Percentiles rank a stretch among this genome's conserved stretches.
Evolutionary conservation across 2,329 filamentous ascomycete species (phyloP).

Genomic region (Trichoderma gracile): DNA sequence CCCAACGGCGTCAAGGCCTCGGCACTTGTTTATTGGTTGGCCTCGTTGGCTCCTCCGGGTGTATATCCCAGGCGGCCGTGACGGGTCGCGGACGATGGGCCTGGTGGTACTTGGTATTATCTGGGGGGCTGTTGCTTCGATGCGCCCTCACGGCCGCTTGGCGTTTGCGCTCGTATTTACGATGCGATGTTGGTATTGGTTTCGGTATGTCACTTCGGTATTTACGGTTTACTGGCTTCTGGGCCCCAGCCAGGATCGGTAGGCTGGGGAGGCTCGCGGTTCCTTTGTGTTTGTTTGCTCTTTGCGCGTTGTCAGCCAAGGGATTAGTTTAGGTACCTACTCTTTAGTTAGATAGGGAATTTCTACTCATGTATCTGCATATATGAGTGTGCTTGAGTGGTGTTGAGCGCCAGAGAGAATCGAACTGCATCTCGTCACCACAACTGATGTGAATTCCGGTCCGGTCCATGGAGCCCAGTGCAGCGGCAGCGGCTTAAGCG

Average conservation of each 20-base stretch:
- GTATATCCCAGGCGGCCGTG: constrained; percentile 8
- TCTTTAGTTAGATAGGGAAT: constrained; percentile 18
- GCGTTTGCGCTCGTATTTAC: constrained; percentile 14
- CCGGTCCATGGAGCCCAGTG: neutral
- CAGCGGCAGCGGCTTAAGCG: neutral
- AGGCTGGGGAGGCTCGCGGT: neutral
- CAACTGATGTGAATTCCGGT: neutral
- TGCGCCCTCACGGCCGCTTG: neutral
- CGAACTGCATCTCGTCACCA: neutral
- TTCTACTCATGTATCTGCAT: constrained; percentile 15
- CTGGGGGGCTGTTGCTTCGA: neutral
- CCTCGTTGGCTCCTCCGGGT: constrained; percentile 1
- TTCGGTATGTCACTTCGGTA: constrained; percentile 2
- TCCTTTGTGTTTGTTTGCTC: neutral
- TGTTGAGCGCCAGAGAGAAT: no score
- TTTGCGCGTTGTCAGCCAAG: constrained; percentile 6
- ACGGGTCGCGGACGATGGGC: constrained; percentile 15
- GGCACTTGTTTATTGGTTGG: constrained; percentile 12
- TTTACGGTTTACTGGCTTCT: constrained; percentile 3
- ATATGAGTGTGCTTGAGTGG: neutral
- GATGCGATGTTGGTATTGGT: constrained; percentile 5
- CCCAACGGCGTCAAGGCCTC: constrained; percentile 22
- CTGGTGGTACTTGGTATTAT: neutral
- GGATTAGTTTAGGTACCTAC: constrained; percentile 15
- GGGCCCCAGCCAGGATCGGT: neutral